These are phyloP conservation scores for Colletotrichum agaves DNA, from an alignment of 2,329 filamentous ascomycete species.

Conservation along the genomic window DNA sequence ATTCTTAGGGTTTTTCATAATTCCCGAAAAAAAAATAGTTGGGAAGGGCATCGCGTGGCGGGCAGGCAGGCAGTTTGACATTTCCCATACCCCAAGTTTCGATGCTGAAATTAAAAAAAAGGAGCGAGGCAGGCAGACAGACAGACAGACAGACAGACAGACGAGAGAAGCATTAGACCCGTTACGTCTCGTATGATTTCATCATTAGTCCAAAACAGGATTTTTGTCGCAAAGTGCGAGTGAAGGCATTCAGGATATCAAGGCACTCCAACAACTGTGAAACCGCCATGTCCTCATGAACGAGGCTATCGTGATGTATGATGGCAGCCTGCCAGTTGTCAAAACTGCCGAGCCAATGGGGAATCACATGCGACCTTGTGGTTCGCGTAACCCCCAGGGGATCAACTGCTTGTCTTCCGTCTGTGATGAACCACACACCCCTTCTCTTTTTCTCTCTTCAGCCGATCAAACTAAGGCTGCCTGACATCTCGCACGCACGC, in stretches of 20 bases:
- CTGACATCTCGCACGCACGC: background rate
- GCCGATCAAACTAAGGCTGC: constrained; percentile 5
- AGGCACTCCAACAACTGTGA: too few species aligned
- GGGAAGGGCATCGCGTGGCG: constrained; percentile 33
- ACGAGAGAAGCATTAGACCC: constrained; percentile 26
- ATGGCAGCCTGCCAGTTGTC: background rate
- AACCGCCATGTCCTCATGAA: background rate
- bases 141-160: background rate
- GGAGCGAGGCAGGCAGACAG: constrained; percentile 14
- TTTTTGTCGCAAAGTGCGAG: constrained; percentile 26
- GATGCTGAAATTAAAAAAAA: constrained; percentile 9
- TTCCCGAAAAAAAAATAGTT: constrained; percentile 24
- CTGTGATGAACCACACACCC: background rate
- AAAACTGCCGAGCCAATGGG: constrained; percentile 24
- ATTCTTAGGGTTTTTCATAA: constrained; percentile 18
- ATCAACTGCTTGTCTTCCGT: constrained; percentile 18
- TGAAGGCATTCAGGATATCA: background rate
- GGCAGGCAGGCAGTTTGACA: constrained; percentile 25
- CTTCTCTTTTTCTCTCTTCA: background rate
- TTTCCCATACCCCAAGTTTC: constrained; percentile 4
- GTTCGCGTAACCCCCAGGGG: constrained; percentile 3
- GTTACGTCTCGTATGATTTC: constrained; percentile 13
- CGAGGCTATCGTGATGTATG: background rate
- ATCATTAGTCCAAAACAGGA: constrained; percentile 13
- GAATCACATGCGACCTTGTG: background rate